Evolutionary conservation across 2,329 filamentous ascomycete species (phyloP), one percentile per base, ranked within the genome.

Genomic region (Aspergillus costaricaensis): DNA sequence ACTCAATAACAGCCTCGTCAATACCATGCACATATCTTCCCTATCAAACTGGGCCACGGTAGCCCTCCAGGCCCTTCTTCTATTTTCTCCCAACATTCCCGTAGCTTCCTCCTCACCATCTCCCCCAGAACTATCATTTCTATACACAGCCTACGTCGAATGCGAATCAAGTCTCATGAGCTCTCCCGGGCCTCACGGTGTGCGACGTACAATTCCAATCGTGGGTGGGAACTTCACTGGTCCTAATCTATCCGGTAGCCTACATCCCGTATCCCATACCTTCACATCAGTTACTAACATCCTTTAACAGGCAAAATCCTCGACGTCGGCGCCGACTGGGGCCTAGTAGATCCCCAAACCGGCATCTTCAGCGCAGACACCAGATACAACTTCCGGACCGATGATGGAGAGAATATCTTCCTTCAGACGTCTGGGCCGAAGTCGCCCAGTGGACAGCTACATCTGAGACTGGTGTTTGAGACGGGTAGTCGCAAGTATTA

Each of bases 141-240:
- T 71, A 21, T 71, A 71, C 50, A 71, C 67, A 4, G 65, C 65
- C 1, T 70, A 64, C 43, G 65, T 66, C 2, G 38, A 70, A 50
- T 70, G 68, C 47, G 61, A 64, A 5, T 60, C 57, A 7, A 65
- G 59, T 5, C 36, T 67, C 5, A 68, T 70, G 64, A 57, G 57
- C 38, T 57, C 53, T 2, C 41, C 50, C 7, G 62, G 65, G 1
- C 69, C 69, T 0, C 57, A 57, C 25, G 69, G 69, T 12, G 65
- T 61, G 19, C 65, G 68, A 15, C 61, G 57, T 5, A 59, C 68
- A 5, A 70, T 71, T n/a, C 69, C 66, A 6, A 71, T 71, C 15
- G 64, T 70, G 0, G 68, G 68, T 1, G 69, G 69, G 2, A 71
- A 70, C n/a, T 70, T 71, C 49, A 70, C 61, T 10, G 68, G 69